Conservation (phyloP, 148 eudicot genomes). For the Salicornia ramosissima region DNA sequence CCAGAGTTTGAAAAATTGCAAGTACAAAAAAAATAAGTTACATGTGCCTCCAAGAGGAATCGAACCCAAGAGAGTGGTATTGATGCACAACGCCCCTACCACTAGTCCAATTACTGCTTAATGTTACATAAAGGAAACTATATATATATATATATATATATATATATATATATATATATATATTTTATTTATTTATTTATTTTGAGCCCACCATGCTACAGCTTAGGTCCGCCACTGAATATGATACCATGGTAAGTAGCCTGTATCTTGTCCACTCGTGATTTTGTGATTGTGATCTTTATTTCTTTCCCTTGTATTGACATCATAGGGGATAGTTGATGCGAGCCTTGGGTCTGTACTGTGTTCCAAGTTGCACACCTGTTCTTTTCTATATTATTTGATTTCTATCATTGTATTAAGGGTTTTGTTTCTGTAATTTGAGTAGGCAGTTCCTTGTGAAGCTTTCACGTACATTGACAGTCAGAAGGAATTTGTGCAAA, state of each 20-base stretch:
- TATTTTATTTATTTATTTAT: too few species aligned
- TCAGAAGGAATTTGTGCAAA: slow-evolving; percentile 67
- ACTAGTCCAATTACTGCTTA: too few species aligned
- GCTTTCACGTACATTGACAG: slow-evolving; percentile 74
- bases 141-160: too few species aligned
- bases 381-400: slow-evolving; percentile 6
- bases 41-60: too few species aligned
- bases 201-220: too few species aligned
- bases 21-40: too few species aligned
- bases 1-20: too few species aligned
- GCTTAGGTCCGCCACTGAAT: too few species aligned
- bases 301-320: background rate
- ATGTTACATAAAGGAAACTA: too few species aligned
- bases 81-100: too few species aligned
- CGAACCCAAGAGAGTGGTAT: too few species aligned
- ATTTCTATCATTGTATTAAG: slow-evolving; percentile 3
- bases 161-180: too few species aligned
- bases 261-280: slow-evolving; percentile 3
- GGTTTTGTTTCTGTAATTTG: slow-evolving; percentile 17
- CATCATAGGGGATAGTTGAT: background rate
- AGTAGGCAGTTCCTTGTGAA: slow-evolving; percentile 71
- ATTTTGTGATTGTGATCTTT: slow-evolving; percentile 3
- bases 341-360: slow-evolving; percentile 8
- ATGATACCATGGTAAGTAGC: background rate
- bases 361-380: slow-evolving; percentile 3